Percentiles rank a stretch among this genome's conserved stretches.
These are phyloP conservation scores for Penicillium turbatum DNA, from an alignment of 495 filamentous ascomycete species.

Conservation along the genomic window DNA sequence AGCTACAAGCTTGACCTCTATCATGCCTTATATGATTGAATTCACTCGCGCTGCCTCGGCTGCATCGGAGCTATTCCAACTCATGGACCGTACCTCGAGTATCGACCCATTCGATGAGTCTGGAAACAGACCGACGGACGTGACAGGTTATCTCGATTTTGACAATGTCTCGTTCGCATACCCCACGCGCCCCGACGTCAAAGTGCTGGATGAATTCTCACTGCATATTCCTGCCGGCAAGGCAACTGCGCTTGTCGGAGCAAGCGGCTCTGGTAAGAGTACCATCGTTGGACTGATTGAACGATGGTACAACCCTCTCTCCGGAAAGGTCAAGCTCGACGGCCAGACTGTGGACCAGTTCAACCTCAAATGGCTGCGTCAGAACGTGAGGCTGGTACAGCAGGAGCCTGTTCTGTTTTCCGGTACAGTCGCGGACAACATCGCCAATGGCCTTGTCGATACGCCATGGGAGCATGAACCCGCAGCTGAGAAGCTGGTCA, in stretches of 20 bases:
- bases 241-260: slow-evolving; percentile 54
- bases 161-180: slow-evolving; percentile 49
- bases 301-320: slow-evolving; percentile 76
- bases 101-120: slow-evolving; percentile 26
- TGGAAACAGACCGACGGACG: slow-evolving; percentile 16
- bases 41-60: slow-evolving; percentile 35
- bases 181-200: slow-evolving; percentile 49
- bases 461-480: slow-evolving; percentile 52
- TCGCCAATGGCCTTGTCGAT: slow-evolving; percentile 66
- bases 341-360: slow-evolving; percentile 64
- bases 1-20: slow-evolving; percentile 13
- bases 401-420: slow-evolving; percentile 50
- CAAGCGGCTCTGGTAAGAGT: slow-evolving; percentile 76
- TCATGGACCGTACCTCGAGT: slow-evolving; percentile 30
- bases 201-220: slow-evolving; percentile 45
- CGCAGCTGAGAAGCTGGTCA: slow-evolving; percentile 41
- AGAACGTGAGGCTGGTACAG: slow-evolving; percentile 70
- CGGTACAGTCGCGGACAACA: slow-evolving; percentile 74
- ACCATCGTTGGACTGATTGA: slow-evolving; percentile 85
- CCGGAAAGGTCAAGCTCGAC: slow-evolving; percentile 67
- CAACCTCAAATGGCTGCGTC: slow-evolving; percentile 78
- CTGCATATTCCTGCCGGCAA: slow-evolving; percentile 41
- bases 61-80: slow-evolving; percentile 33
- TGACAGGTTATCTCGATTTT: slow-evolving; percentile 34
- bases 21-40: slow-evolving; percentile 24